Evolutionary conservation across 1,139 yeast species (phyloP).

Genomic region (Scheffersomyces segobiensis): DNA sequence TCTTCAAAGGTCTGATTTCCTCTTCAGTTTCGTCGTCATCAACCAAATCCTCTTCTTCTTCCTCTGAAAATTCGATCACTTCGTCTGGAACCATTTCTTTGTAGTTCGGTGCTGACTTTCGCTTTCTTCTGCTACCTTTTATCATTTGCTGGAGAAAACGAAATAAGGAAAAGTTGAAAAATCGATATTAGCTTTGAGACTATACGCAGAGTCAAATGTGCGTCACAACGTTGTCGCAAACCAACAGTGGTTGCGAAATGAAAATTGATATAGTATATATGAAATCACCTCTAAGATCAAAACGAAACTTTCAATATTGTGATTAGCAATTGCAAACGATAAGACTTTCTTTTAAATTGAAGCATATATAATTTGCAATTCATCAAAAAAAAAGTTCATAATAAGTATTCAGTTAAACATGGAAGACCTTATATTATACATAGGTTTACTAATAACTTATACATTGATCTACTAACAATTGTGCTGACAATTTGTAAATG

Average conservation of each 20-base stretch:
- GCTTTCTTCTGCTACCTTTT: not conserved
- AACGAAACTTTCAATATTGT: too few species aligned
- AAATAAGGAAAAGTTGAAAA: not conserved
- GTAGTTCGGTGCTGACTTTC: not conserved
- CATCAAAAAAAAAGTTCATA: too few species aligned
- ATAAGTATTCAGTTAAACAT: too few species aligned
- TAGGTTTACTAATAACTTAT: not conserved
- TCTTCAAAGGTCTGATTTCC: not conserved
- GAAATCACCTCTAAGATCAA: not conserved
- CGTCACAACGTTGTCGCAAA: not conserved
- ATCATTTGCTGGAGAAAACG: not conserved
- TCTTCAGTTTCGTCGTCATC: conserved; percentile 4
- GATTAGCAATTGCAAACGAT: too few species aligned
- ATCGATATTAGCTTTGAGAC: not conserved
- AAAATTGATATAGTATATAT: too few species aligned
- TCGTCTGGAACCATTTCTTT: not conserved
- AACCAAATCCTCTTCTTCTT: not conserved
- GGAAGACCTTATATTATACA: not conserved
- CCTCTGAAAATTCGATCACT: not conserved
- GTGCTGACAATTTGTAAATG: not conserved
- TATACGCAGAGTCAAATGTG: not conserved
- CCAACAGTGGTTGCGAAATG: not conserved
- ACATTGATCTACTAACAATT: not conserved
- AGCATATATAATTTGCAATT: too few species aligned
- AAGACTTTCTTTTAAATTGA: too few species aligned